Conservation (phyloP, 441 rosid species). For the Daphne laureola region DNA sequence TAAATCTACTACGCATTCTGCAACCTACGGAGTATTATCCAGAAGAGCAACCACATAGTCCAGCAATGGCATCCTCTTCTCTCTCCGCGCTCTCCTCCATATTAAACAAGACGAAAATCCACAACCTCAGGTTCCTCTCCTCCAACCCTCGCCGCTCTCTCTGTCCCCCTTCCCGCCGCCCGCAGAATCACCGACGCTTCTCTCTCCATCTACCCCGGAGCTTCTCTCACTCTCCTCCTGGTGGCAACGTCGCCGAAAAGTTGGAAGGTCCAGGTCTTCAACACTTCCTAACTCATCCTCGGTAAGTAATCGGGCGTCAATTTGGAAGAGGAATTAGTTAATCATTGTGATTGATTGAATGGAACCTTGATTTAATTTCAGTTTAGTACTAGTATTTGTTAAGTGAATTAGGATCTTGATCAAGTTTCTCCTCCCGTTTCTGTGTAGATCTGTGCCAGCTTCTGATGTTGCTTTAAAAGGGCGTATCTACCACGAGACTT, state of each 20-base stretch:
- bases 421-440: constrained; percentile 10
- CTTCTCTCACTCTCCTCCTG: constrained; percentile 34
- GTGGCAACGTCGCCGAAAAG: constrained; percentile 16
- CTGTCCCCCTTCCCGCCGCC: background rate
- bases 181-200: constrained; percentile 16
- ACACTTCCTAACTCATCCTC: constrained; percentile 45
- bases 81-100: constrained; percentile 50
- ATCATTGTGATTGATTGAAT: background rate
- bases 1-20: too few relatives aligned
- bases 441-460: constrained; percentile 31
- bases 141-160: constrained; percentile 14
- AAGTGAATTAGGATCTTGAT: background rate
- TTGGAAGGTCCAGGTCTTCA: constrained; percentile 47
- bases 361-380: background rate
- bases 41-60: background rate
- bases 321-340: background rate
- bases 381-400: background rate
- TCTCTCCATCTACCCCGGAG: constrained; percentile 32
- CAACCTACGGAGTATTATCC: too few relatives aligned
- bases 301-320: constrained; percentile 29
- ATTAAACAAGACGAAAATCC: constrained; percentile 32
- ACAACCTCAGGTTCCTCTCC: constrained; percentile 31
- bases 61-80: constrained; percentile 53
- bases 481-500: constrained; percentile 85
- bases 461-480: constrained; percentile 39